Base-by-base conservation (phyloP, 306 rosid species). In the Coriaria nepalensis region DNA sequence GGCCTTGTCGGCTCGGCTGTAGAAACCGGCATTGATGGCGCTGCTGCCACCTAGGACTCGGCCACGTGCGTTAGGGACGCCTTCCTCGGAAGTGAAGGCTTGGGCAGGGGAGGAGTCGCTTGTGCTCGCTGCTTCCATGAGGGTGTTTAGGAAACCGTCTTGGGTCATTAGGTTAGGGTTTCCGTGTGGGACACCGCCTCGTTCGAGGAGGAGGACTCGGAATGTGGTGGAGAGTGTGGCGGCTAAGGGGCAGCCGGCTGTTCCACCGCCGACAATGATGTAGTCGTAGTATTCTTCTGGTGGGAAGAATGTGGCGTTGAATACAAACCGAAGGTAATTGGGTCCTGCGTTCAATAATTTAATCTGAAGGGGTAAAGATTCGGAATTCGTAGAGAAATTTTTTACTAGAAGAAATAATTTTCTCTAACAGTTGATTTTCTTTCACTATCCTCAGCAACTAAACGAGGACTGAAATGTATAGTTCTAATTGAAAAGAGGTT, bases 41-140 rank as follows among this genome's bases (percentile, higher is more conserved):
- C 93, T 85, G 67, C 98, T 79, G 29, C 98, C 98, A 4, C 96
- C 98, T 47, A 92, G 98, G 69, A 92, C 69, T 2, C 86, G 80
- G 0, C 98, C 98, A 0, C 96, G 73, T 10, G 93, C 94, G 34
- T 92, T 92, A n/a, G 69, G 73, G 12, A 92, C 81, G 4, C 96
- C 98, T 7, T 92, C 98, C 38, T 82, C 94, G 0, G 98, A 92
- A 5, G 56, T 60, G 76, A 92, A 92, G 6, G 72, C 36, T 33
- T 92, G 83, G 0, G 82, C 72, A 0, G 98, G 81, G 0, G 95
- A 79, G 52, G n/a, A n/a, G n/a, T 81, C 78, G 13, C 12, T 33
- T 3, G 66, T 6, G 34, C 70, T 51, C 33, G 65, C 64, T 32
- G 52, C 66, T 29, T 53, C 72, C 61, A 71, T 36, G 4, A 92